These are phyloP conservation scores for Eruca vesicaria DNA, from an alignment of 441 rosid species.

Conservation along the genomic window DNA sequence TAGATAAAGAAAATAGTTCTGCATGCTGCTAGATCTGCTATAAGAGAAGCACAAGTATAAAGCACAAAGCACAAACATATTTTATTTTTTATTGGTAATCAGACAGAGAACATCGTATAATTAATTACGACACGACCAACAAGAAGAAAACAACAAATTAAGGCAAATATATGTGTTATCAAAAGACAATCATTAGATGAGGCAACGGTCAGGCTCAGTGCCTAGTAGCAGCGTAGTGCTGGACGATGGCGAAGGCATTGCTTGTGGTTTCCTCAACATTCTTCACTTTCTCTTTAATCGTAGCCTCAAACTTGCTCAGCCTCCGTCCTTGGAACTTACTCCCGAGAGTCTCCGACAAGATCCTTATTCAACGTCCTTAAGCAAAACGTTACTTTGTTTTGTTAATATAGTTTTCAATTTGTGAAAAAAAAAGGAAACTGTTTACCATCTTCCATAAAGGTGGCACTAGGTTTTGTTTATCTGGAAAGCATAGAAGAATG, in stretches of 20 bases:
- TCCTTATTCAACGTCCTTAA: too few species aligned
- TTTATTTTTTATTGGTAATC: neutral
- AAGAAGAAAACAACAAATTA: neutral
- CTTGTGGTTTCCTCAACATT: constrained; percentile 73
- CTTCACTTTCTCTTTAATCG: constrained; percentile 64
- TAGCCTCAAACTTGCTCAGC: constrained; percentile 65
- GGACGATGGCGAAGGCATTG: constrained; percentile 71
- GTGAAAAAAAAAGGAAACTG: neutral
- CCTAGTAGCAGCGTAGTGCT: constrained; percentile 47
- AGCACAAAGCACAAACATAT: neutral
- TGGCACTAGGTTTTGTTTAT: constrained; percentile 80
- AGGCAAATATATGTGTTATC: neutral
- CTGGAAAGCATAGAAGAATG: too few species aligned
- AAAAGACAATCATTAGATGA: neutral
- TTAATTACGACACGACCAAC: neutral
- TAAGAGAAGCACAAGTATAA: neutral
- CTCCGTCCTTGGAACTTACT: constrained; percentile 50
- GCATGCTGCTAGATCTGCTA: neutral
- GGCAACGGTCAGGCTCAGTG: constrained; percentile 25
- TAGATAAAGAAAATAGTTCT: neutral
- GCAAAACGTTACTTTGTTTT: too few species aligned
- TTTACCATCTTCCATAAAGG: constrained; percentile 81
- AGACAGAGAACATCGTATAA: neutral
- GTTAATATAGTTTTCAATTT: too few species aligned
- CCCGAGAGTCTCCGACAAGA: too few species aligned